These are phyloP conservation scores for Talaromyces atroroseus DNA, from an alignment of 2,329 filamentous ascomycete species.

Conservation along the genomic window DNA sequence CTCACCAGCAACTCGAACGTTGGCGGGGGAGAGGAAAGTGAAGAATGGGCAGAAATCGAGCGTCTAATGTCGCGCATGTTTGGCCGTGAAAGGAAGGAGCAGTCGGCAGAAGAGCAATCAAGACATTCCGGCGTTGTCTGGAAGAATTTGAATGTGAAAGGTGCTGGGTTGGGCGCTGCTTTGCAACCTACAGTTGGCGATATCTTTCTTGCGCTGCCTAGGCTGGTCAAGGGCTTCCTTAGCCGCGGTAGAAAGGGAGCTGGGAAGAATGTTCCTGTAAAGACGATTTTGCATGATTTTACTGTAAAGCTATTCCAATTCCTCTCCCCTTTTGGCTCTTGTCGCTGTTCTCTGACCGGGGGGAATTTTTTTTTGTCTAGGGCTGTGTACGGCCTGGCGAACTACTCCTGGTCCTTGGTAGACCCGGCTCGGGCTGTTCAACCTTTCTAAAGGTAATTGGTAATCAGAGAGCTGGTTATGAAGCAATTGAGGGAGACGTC, in stretches of 20 bases:
- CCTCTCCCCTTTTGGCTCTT: background rate
- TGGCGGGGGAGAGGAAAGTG: constrained; percentile 9
- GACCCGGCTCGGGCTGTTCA: constrained; percentile 51
- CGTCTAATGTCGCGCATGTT: constrained; percentile 66
- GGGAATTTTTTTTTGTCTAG: constrained; percentile 19
- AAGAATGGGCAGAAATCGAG: constrained; percentile 29
- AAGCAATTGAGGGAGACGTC: constrained; percentile 52
- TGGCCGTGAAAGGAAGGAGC: constrained; percentile 56
- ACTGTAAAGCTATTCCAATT: constrained; percentile 32
- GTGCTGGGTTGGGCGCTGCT: constrained; percentile 61
- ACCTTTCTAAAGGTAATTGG: constrained; percentile 79
- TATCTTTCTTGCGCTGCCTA: constrained; percentile 47
- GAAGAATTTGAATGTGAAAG: constrained; percentile 64
- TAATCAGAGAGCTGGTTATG: constrained; percentile 60
- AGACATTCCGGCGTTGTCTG: constrained; percentile 66
- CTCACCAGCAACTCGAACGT: background rate
- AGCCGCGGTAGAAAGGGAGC: constrained; percentile 26
- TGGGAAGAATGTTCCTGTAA: constrained; percentile 45
- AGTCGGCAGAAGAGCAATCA: constrained; percentile 65
- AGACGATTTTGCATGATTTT: constrained; percentile 61
- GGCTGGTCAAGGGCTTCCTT: constrained; percentile 44
- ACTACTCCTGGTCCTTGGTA: constrained; percentile 34
- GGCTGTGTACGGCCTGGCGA: constrained; percentile 38
- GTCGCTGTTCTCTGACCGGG: too few species aligned
- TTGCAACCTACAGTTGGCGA: constrained; percentile 54